Conservation (phyloP, 1,139 yeast species). For the Pichia cactophila region DNA sequence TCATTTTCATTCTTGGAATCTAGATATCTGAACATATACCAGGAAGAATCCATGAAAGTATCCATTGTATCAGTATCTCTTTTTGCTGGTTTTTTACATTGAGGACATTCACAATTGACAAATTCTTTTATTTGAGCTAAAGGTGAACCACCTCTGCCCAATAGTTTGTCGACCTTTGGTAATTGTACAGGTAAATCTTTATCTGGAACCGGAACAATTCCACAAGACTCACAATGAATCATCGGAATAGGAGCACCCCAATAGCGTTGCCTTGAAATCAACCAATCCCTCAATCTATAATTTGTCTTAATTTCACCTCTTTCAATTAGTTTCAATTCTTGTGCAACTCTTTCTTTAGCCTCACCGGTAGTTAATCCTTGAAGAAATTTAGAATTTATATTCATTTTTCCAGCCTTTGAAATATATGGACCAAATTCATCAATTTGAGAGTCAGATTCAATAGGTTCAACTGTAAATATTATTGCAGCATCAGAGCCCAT, state of each 20-base stretch:
- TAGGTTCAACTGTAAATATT: slow-evolving; percentile 40
- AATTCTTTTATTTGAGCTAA: slow-evolving; percentile 62
- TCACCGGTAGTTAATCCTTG: slow-evolving; percentile 41
- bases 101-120: slow-evolving; percentile 70
- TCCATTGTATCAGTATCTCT: slow-evolving; percentile 98
- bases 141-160: slow-evolving; percentile 62
- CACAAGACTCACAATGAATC: slow-evolving; percentile 77
- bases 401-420: slow-evolving; percentile 46
- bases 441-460: slow-evolving; percentile 22
- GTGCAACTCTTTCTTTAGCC: slow-evolving; percentile 46
- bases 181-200: slow-evolving; percentile 71
- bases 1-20: slow-evolving; percentile 55
- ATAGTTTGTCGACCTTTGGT: slow-evolving; percentile 48
- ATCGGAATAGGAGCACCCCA: slow-evolving; percentile 99
- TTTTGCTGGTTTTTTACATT: slow-evolving; percentile 65
- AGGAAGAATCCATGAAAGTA: slow-evolving; percentile 94
- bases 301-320: slow-evolving; percentile 47
- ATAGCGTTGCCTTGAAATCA: slow-evolving; percentile 85
- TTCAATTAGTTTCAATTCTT: slow-evolving; percentile 32
- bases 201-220: slow-evolving; percentile 86
- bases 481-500: slow-evolving; percentile 38
- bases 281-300: slow-evolving; percentile 80
- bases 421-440: slow-evolving; percentile 41
- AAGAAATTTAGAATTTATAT: slow-evolving; percentile 42
- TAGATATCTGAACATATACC: slow-evolving; percentile 84